Conservation (phyloP, 805 yeast species). For the Candida jianshihensis region DNA sequence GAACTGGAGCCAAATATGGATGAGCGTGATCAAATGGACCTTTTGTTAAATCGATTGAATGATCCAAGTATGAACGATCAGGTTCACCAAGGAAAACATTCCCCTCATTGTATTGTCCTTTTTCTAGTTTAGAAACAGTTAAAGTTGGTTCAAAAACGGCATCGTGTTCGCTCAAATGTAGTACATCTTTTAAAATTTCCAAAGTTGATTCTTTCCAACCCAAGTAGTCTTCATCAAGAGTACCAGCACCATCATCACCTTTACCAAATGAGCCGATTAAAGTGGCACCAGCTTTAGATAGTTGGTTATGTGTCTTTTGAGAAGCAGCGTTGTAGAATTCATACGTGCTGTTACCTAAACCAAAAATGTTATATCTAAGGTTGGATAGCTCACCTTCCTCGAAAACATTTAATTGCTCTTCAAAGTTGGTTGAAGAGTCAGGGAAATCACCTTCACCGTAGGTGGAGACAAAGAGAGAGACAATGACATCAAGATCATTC, state of each 20-base stretch:
- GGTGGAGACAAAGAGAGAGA: slow-evolving; percentile 79
- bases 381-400: slow-evolving; percentile 50
- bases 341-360: slow-evolving; percentile 91
- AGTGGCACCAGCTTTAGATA: slow-evolving; percentile 61
- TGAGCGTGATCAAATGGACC: slow-evolving; percentile 80
- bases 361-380: slow-evolving; percentile 71
- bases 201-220: slow-evolving; percentile 84
- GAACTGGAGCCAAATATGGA: slow-evolving; percentile 74
- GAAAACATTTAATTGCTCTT: slow-evolving; percentile 51
- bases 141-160: slow-evolving; percentile 69
- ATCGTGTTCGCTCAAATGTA: slow-evolving; percentile 75
- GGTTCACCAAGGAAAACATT: slow-evolving; percentile 81
- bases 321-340: slow-evolving; percentile 87
- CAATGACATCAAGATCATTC: slow-evolving; percentile 53
- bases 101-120: slow-evolving; percentile 29
- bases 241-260: slow-evolving; percentile 94
- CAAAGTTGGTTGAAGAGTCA: slow-evolving; percentile 82
- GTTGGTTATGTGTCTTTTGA: slow-evolving; percentile 44
- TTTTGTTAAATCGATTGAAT: slow-evolving; percentile 29
- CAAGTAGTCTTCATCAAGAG: slow-evolving; percentile 91
- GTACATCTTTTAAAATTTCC: slow-evolving; percentile 53
- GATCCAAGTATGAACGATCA: slow-evolving; percentile 29
- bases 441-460: slow-evolving; percentile 99
- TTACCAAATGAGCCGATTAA: slow-evolving; percentile 72
- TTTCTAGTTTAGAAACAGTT: slow-evolving; percentile 32